Percentiles rank a stretch among this genome's conserved stretches.
phyloP scores from a whole-genome alignment of 2,329 filamentous ascomycete species.

The Sporothrix dimorphospora region DNA sequence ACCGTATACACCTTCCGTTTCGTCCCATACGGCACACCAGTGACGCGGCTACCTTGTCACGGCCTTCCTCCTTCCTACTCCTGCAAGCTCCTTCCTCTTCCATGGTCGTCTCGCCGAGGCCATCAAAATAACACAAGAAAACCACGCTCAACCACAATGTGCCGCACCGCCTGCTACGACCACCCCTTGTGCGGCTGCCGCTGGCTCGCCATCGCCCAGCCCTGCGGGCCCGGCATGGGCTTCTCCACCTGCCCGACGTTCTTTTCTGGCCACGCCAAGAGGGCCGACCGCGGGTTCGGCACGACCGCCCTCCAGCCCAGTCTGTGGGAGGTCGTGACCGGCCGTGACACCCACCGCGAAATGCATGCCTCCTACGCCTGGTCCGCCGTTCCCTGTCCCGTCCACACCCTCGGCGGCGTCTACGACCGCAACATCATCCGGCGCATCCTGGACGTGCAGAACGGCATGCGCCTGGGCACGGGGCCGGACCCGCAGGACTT shows the following conservation, averaged over 20 bases:
- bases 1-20: neutral
- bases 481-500: constrained; percentile 47
- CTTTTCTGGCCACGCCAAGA: constrained; percentile 44
- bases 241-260: constrained; percentile 54
- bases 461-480: constrained; percentile 52
- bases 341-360: neutral
- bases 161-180: constrained; percentile 51
- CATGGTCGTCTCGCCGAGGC: neutral
- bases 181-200: constrained; percentile 55
- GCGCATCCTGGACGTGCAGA: constrained; percentile 50
- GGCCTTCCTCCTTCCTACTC: neutral
- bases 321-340: neutral
- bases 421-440: constrained; percentile 55
- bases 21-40: neutral
- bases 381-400: constrained; percentile 46
- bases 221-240: constrained; percentile 54
- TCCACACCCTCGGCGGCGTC: constrained; percentile 44
- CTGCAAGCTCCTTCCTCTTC: neutral
- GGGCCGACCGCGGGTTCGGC: constrained; percentile 37
- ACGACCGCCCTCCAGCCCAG: neutral
- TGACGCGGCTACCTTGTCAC: constrained; percentile 8
- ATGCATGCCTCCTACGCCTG: neutral
- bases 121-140: neutral
- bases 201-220: constrained; percentile 53
- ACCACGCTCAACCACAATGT: constrained; percentile 46